Percentiles rank a stretch among this genome's conserved stretches.
Conservation (phyloP, 495 filamentous ascomycete genomes). For the Podospora comata region DNA sequence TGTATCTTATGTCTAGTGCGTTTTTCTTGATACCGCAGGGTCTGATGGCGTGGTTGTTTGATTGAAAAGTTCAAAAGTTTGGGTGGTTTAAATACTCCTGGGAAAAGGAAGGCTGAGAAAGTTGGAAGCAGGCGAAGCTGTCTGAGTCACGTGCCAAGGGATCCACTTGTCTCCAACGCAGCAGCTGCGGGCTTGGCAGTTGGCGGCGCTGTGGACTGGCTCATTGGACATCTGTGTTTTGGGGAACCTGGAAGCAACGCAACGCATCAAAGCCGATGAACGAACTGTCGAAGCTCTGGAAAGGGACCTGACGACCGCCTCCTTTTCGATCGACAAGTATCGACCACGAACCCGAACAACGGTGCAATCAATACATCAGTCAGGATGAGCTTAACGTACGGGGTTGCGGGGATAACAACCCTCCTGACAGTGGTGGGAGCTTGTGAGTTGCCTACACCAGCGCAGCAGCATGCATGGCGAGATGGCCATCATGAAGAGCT, state of each 20-base stretch:
- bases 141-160: constrained; percentile 17
- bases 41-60: constrained; percentile 1
- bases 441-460: constrained; percentile 55
- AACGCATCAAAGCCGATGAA: constrained; percentile 10
- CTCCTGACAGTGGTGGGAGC: constrained; percentile 78
- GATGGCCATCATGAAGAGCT: constrained; percentile 4
- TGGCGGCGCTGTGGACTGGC: constrained; percentile 15
- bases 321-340: not conserved
- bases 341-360: not conserved
- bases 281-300: constrained; percentile 8
- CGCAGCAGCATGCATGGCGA: not conserved
- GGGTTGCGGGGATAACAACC: constrained; percentile 63
- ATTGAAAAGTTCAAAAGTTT: constrained; percentile 10
- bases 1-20: constrained; percentile 7
- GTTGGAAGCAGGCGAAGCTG: constrained; percentile 9
- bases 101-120: not conserved
- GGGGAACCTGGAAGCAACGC: not conserved
- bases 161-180: not conserved
- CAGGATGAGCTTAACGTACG: constrained; percentile 62
- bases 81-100: not conserved
- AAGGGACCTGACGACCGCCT: constrained; percentile 3
- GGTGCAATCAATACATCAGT: constrained; percentile 7
- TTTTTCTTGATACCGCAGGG: not conserved
- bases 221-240: not conserved
- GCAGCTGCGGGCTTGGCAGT: constrained; percentile 17